phyloP scores from a whole-genome alignment of 2,329 filamentous ascomycete genomes.

The Zymoseptoria pseudotritici region DNA sequence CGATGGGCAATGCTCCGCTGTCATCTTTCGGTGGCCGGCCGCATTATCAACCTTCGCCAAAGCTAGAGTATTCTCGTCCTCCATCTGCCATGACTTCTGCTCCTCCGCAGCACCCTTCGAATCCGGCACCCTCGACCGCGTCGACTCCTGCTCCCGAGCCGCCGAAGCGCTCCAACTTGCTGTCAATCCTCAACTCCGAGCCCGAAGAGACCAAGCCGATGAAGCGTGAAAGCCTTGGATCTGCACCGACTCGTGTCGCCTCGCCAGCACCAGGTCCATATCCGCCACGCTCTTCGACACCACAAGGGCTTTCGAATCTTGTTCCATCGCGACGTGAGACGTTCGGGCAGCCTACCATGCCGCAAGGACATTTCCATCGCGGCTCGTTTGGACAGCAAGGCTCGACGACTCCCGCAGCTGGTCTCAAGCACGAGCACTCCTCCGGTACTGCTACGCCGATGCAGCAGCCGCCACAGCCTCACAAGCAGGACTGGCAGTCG shows the following conservation, averaged over 20 bases:
- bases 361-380: slow-evolving; percentile 20
- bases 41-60: slow-evolving; percentile 24
- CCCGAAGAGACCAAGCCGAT: slow-evolving; percentile 20
- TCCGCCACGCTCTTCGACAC: slow-evolving; percentile 6
- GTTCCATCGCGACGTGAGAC: slow-evolving; percentile 18
- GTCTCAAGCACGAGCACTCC: slow-evolving; percentile 24
- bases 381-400: slow-evolving; percentile 20
- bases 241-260: slow-evolving; percentile 18
- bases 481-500: slow-evolving; percentile 19
- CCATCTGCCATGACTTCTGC: slow-evolving; percentile 20
- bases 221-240: slow-evolving; percentile 25
- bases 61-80: slow-evolving; percentile 25
- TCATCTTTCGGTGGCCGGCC: slow-evolving; percentile 15
- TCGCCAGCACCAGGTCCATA: slow-evolving; percentile 18
- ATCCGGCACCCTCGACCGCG: slow-evolving; percentile 18
- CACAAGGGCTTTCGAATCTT: slow-evolving; percentile 15
- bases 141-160: slow-evolving; percentile 25
- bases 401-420: slow-evolving; percentile 15
- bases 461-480: slow-evolving; percentile 14
- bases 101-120: slow-evolving; percentile 12
- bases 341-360: slow-evolving; percentile 22
- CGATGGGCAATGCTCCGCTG: slow-evolving; percentile 13
- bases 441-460: slow-evolving; percentile 9
- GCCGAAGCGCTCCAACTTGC: slow-evolving; percentile 32
- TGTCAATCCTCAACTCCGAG: slow-evolving; percentile 30